Percentiles rank a stretch among this genome's conserved stretches.
These are phyloP conservation scores for Hypoxylon sp. DNA, from an alignment of 2,329 filamentous ascomycete species.

Conservation along the genomic window DNA sequence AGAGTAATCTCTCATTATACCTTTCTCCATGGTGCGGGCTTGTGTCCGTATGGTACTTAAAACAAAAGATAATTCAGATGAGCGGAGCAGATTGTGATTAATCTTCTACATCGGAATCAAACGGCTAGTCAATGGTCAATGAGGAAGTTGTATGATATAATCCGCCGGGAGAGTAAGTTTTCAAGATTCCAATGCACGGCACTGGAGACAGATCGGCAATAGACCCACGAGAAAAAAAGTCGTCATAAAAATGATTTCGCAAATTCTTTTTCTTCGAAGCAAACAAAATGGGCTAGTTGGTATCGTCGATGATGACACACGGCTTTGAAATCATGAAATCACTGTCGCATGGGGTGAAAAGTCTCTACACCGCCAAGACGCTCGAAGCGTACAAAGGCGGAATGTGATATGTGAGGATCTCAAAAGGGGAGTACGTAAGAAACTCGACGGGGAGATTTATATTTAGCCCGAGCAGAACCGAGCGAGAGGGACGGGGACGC, in stretches of 20 bases:
- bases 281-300: neutral
- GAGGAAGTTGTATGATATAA: constrained; percentile 17
- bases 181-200: no score
- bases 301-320: neutral
- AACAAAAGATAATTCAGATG: neutral
- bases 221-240: constrained; percentile 28
- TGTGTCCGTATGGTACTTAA: neutral
- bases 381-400: constrained; percentile 9
- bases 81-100: neutral
- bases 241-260: constrained; percentile 5
- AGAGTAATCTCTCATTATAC: constrained; percentile 7
- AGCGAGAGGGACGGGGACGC: neutral
- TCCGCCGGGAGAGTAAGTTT: neutral
- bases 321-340: neutral
- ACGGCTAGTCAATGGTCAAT: neutral
- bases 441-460: constrained; percentile 9
- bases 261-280: neutral
- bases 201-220: neutral
- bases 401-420: constrained; percentile 12
- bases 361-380: constrained; percentile 3
- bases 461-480: constrained; percentile 15
- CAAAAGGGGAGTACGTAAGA: neutral
- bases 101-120: neutral
- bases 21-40: constrained; percentile 28
- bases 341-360: neutral